Conservation (phyloP, 805 yeast species). For the Barnettozyma salicaria region DNA sequence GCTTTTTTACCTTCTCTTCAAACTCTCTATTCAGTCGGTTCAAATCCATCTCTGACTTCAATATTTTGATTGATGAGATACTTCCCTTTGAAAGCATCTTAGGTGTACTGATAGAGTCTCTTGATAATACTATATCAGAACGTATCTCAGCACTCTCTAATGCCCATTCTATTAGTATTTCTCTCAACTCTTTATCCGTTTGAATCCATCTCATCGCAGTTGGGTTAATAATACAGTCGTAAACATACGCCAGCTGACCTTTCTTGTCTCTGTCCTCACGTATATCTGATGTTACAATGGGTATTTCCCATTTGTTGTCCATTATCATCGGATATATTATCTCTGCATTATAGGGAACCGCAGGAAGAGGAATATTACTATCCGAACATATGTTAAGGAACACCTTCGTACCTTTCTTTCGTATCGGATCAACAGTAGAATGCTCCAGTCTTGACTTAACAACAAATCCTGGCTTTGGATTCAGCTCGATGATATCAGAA, state of each 20-base stretch:
- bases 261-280: constrained; percentile 58
- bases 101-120: constrained; percentile 58
- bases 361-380: constrained; percentile 60
- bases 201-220: constrained; percentile 57
- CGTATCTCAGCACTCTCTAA: constrained; percentile 68
- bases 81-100: constrained; percentile 69
- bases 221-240: constrained; percentile 74
- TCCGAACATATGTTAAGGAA: constrained; percentile 77
- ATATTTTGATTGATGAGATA: constrained; percentile 39
- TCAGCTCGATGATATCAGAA: background rate
- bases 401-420: constrained; percentile 48
- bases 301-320: constrained; percentile 79
- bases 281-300: constrained; percentile 62
- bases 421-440: constrained; percentile 20
- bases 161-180: constrained; percentile 77
- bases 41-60: constrained; percentile 38
- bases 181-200: constrained; percentile 50
- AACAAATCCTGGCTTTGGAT: constrained; percentile 68
- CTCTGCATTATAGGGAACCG: constrained; percentile 44
- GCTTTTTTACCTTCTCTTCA: constrained; percentile 26
- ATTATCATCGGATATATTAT: constrained; percentile 57
- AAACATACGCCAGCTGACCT: constrained; percentile 57
- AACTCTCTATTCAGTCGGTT: constrained; percentile 34
- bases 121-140: constrained; percentile 44
- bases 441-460: constrained; percentile 49